phyloP scores from a whole-genome alignment of 148 eudicot species.

The Spergularia bocconei region DNA sequence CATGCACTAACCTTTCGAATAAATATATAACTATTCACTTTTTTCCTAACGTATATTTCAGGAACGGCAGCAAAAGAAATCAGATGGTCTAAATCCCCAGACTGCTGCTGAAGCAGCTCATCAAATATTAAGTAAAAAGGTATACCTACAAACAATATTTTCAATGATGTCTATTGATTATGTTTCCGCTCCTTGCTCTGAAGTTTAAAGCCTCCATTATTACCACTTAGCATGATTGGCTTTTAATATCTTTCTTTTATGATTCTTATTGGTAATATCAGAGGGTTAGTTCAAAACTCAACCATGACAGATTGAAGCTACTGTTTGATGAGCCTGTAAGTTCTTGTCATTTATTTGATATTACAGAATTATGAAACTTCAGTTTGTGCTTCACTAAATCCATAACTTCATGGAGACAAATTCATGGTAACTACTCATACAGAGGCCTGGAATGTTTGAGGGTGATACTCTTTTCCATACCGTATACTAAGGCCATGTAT shows the following conservation, averaged over 20 bases:
- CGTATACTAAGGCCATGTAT: not conserved
- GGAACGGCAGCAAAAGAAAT: constrained; percentile 63
- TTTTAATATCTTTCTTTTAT: not conserved
- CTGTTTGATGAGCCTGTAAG: constrained; percentile 46
- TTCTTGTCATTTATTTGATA: not conserved
- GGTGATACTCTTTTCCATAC: not conserved
- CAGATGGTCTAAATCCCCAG: constrained; percentile 50
- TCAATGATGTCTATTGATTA: not conserved
- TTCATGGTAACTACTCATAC: not conserved
- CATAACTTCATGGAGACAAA: not conserved
- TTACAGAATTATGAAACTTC: too few species aligned
- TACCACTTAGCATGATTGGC: not conserved
- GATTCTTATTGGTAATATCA: constrained; percentile 25
- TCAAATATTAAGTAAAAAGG: constrained; percentile 59
- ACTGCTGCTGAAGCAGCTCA: constrained; percentile 68
- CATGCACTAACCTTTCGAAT: not conserved
- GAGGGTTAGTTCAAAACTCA: constrained; percentile 48
- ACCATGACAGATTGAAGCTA: constrained; percentile 42
- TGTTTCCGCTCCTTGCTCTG: not conserved
- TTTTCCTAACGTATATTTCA: constrained; percentile 24
- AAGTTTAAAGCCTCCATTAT: not conserved
- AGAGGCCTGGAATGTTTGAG: not conserved
- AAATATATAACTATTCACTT: too few species aligned
- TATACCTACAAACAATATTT: constrained; percentile 16
- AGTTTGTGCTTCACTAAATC: not conserved